Evolutionary conservation across 2,329 filamentous ascomycete species (phyloP), one percentile per base, ranked within the genome.

Genomic region (Xylaria sp.): DNA sequence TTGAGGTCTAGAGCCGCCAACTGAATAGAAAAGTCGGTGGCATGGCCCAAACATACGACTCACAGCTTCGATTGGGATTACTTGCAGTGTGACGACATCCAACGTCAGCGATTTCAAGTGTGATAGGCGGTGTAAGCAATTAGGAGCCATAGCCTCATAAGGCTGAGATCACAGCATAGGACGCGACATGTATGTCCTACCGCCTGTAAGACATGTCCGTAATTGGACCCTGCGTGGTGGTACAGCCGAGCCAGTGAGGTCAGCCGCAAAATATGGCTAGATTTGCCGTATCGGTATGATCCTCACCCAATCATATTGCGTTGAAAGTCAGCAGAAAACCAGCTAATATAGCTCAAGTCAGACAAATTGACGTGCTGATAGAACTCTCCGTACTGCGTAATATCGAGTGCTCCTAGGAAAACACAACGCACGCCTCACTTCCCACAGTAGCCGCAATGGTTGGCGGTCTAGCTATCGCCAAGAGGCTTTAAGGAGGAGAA

Each of bases 91-190:
- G 59, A 69, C 46, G 41, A 15, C 46, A 60, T 69, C 67, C 55
- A 69, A 69, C 67, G 67, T 69, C 67, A 66, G 67, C 57, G 55
- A 41, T 25, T 10, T 31, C 9, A 20, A 44, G 20, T 31, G 63
- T 31, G 63, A 66, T 57, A 59, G 31, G 63, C 67, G 67, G 67
- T 69, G 67, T 66, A 51, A 52, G n/a, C 23, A 13, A 31, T 13
- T 48, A 31, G 2, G 15, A 5, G 25, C 13, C 31, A 55, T 7
- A 66, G 59, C 59, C 54, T 66, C 59, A 52, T 69, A 69, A 55
- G 67, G 67, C 67, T 69, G 67, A 66, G 34, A 10, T 9, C 41
- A 15, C 39, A 48, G 31, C 64, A 20, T 8, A 50, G 20, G 18
- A 58, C 18, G 8, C 18, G 3, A n/a, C 51, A 20, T 10, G 12